A percentile compares a stretch with the other conserved stretches of the same genome.
Conservation (phyloP, 2,329 filamentous ascomycete genomes). For the Cytospora piceicola region DNA sequence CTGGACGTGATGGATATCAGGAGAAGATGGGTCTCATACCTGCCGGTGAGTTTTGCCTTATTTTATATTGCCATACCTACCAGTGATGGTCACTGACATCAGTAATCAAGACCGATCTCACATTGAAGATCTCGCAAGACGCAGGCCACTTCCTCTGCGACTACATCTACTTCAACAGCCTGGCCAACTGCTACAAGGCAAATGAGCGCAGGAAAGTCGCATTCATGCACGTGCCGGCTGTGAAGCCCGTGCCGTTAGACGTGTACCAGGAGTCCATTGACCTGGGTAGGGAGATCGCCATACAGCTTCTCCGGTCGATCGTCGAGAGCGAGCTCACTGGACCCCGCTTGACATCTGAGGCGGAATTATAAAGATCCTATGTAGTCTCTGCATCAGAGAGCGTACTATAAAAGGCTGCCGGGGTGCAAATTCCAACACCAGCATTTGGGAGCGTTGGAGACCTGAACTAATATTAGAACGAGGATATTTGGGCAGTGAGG, state of each 20-base stretch:
- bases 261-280: conserved; percentile 53
- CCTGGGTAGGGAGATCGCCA: conserved; percentile 54
- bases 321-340: conserved; percentile 52
- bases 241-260: conserved; percentile 72
- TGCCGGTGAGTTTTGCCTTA: conserved; percentile 47
- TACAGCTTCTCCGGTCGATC: conserved; percentile 61
- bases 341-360: conserved; percentile 17
- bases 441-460: neutral
- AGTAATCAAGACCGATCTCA: conserved; percentile 42
- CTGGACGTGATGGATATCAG: conserved; percentile 62
- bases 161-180: conserved; percentile 74
- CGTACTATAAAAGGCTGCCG: neutral
- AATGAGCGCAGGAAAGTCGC: conserved; percentile 56
- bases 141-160: conserved; percentile 77
- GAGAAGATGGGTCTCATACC: conserved; percentile 56
- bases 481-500: neutral
- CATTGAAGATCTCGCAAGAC: conserved; percentile 67
- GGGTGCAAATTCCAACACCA: neutral
- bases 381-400: conserved; percentile 4
- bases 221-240: conserved; percentile 77
- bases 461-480: neutral
- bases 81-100: conserved; percentile 7
- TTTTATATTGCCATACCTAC: neutral
- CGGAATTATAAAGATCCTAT: neutral
- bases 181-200: conserved; percentile 59